These are phyloP conservation scores for Hymenoscyphus albidus DNA, from an alignment of 2,329 filamentous ascomycete genomes.

Conservation along the genomic window DNA sequence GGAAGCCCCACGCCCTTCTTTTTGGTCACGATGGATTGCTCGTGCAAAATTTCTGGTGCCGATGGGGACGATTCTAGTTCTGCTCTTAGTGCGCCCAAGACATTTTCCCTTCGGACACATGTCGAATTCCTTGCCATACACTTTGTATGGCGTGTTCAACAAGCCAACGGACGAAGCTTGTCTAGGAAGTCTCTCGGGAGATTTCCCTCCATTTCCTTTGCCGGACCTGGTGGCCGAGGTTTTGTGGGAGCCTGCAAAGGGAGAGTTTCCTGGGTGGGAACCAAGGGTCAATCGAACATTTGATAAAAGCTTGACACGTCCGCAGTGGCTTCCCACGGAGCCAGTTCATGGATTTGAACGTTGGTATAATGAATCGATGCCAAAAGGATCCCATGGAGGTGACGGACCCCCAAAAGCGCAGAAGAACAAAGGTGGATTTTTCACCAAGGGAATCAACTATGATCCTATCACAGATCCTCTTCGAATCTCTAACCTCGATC, in stretches of 20 bases:
- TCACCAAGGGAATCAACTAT: conserved; percentile 25
- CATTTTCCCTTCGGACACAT: conserved; percentile 37
- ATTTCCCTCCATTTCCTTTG: conserved; percentile 32
- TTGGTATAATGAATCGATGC: conserved; percentile 25
- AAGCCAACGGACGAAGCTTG: conserved; percentile 21
- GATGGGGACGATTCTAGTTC: conserved; percentile 25
- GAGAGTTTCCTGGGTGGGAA: conserved; percentile 21
- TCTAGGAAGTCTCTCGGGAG: conserved; percentile 27
- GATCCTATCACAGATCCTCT: conserved; percentile 37
- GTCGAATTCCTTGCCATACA: conserved; percentile 36
- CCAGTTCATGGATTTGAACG: conserved; percentile 34
- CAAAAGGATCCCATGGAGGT: not conserved
- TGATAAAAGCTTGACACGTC: conserved; percentile 16
- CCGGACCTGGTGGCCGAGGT: conserved; percentile 19
- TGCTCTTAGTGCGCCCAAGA: conserved; percentile 35
- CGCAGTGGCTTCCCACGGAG: conserved; percentile 35
- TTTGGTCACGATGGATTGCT: conserved; percentile 8
- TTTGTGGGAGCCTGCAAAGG: conserved; percentile 22
- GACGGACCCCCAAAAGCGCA: not conserved
- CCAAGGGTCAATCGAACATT: conserved; percentile 15
- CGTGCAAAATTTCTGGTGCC: conserved; percentile 13
- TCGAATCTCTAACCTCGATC: conserved; percentile 37
- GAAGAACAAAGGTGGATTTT: conserved; percentile 1
- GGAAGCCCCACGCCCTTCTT: not conserved
- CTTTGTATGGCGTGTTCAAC: conserved; percentile 34